These are phyloP conservation scores for Ceratocystis huliohia DNA, from an alignment of 2,329 filamentous ascomycete species.

Conservation along the genomic window DNA sequence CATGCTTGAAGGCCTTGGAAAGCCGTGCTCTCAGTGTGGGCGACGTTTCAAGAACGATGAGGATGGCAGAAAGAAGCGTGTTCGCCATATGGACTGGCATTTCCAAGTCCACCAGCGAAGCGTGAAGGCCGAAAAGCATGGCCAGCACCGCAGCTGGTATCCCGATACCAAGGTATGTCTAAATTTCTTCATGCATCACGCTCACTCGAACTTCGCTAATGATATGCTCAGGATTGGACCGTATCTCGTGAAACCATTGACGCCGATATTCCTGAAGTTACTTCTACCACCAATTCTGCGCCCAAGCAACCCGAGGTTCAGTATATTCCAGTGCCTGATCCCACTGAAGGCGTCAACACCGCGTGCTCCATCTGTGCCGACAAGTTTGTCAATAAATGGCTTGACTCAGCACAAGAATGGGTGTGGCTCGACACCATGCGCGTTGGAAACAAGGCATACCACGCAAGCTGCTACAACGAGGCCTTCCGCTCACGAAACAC, in stretches of 20 bases:
- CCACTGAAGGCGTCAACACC: constrained; percentile 58
- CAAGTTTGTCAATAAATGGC: constrained; percentile 82
- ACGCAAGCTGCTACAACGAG: constrained; percentile 80
- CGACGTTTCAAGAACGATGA: constrained; percentile 68
- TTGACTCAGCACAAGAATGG: constrained; percentile 88
- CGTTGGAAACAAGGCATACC: constrained; percentile 69
- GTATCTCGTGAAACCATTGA: constrained; percentile 71
- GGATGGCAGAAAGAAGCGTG: constrained; percentile 73
- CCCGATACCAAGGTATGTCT: constrained; percentile 65
- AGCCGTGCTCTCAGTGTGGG: constrained; percentile 84
- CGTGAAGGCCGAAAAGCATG: constrained; percentile 70
- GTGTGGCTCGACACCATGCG: constrained; percentile 86
- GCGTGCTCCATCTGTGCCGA: constrained; percentile 93
- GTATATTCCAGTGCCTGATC: constrained; percentile 75
- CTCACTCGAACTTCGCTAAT: constrained; percentile 24
- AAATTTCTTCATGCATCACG: constrained; percentile 20
- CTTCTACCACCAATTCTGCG: constrained; percentile 30
- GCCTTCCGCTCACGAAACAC: constrained; percentile 51
- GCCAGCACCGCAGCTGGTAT: constrained; percentile 89
- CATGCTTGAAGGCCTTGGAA: constrained; percentile 70
- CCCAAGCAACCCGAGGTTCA: constrained; percentile 44
- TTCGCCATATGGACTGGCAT: constrained; percentile 93
- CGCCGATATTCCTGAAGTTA: constrained; percentile 35
- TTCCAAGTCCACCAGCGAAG: constrained; percentile 87
- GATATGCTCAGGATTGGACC: constrained; percentile 62